Percentiles rank a stretch among this genome's conserved stretches.
phyloP scores from a whole-genome alignment of 208 protist species.

The Wallacemonas sp. region DNA sequence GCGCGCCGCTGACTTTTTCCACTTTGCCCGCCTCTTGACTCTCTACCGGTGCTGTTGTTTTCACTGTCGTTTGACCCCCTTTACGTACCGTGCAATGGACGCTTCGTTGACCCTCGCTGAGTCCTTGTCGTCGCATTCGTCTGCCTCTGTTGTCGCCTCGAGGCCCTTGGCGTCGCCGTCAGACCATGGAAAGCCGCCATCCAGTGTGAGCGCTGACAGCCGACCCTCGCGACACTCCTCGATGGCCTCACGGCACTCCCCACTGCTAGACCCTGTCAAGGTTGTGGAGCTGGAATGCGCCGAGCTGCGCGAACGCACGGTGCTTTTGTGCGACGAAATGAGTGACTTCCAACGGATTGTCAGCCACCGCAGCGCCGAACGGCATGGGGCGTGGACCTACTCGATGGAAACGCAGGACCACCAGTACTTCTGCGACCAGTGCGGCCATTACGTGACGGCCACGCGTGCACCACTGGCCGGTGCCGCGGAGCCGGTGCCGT shows the following conservation, averaged over 20 bases:
- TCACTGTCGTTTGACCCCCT: no score
- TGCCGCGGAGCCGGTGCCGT: not conserved
- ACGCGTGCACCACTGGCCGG: not conserved
- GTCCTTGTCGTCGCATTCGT: no score
- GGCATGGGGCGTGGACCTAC: constrained; percentile 52
- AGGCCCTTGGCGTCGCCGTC: no score
- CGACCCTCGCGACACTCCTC: no score
- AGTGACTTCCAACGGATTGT: constrained; percentile 80
- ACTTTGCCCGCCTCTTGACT: no score
- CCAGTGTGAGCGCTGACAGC: no score
- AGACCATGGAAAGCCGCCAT: no score
- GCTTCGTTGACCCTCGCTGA: no score
- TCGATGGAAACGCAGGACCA: constrained; percentile 12
- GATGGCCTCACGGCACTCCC: not conserved
- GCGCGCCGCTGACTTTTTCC: no score
- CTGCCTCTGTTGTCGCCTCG: no score
- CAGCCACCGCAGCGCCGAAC: constrained; percentile 37
- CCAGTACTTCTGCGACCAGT: constrained; percentile 11
- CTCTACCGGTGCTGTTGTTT: no score
- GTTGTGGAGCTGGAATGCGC: constrained; percentile 40
- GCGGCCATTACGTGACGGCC: constrained; percentile 7
- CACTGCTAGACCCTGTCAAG: not conserved
- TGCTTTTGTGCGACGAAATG: constrained; percentile 59
- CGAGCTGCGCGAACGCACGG: constrained; percentile 59
- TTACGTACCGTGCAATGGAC: no score